Base-by-base conservation (phyloP, 2,329 filamentous ascomycete genomes). In the Pleomassaria siparia region DNA sequence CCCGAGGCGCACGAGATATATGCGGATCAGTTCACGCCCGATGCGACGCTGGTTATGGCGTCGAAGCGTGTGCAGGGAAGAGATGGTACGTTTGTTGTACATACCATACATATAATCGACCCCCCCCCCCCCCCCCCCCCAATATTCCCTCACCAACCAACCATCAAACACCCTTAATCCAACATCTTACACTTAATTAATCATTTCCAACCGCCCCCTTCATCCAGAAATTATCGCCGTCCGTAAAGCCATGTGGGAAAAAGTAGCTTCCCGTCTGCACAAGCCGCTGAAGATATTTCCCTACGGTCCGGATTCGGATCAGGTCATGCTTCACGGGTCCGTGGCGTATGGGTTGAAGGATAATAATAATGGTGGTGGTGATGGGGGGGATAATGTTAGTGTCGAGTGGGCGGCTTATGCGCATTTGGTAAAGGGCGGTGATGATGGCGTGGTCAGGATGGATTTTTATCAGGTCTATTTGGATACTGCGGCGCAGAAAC, bases 321-420 rank as follows among this genome's bases (percentile, higher is more conserved):
- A 82, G 53, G 72, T 79, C 15, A 82, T 83, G 79, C 55, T 82
- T 3, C 75, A 76, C 53, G 80, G 80, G 1, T 77, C 64, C 3
- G 80, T 82, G 11, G 72, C 73, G 33, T 82, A 81, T 62, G 72
- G 59, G 12, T 57, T 82, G 44, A 80, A 79, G 58, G 76, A 77
- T n/a, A n/a, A n/a, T n/a, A n/a, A n/a, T n/a, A n/a, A n/a, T n/a
- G n/a, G n/a, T n/a, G n/a, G n/a, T n/a, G n/a, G n/a, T n/a, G n/a
- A n/a, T 57, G 80, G 78, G 13, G 72, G 71, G 22, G 67, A 72
- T 42, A 66, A 67, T n/a, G n/a, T n/a, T 3, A 59, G 59, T 2
- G 62, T 80, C 3, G 78, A 81, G 10, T 84, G 81, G 81, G 77
- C 78, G 15, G 81, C 74, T 43, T 70, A 78, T 51, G 81, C 78